Percentiles rank a stretch among this genome's conserved stretches.
Conservation (phyloP, 2,329 filamentous ascomycete species). For the Stemphylium beticola region DNA sequence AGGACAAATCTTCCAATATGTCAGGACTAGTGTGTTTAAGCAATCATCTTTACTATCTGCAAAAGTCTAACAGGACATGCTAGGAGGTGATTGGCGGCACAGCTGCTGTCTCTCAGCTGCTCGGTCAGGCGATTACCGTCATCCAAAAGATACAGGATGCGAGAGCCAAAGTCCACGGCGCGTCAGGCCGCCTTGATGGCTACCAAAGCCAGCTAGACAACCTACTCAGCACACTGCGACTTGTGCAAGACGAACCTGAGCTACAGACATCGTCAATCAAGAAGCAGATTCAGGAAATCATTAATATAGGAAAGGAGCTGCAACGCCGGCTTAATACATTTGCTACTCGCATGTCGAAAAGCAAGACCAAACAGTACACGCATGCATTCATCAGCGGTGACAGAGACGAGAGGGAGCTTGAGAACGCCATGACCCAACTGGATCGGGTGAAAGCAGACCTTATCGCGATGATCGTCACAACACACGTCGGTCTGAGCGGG, state of each 20-base stretch:
- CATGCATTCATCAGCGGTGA: neutral
- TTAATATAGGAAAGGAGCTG: slow-evolving; percentile 7
- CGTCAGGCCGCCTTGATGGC: slow-evolving; percentile 5
- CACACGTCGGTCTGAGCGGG: slow-evolving; percentile 4
- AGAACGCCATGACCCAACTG: slow-evolving; percentile 2
- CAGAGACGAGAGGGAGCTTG: slow-evolving; percentile 1
- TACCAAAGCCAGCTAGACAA: slow-evolving; percentile 8
- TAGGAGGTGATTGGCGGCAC: slow-evolving; percentile 9
- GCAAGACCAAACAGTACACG: slow-evolving; percentile 8
- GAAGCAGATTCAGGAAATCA: slow-evolving; percentile 6
- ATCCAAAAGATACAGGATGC: slow-evolving; percentile 13
- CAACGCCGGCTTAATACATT: slow-evolving; percentile 8
- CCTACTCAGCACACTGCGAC: slow-evolving; percentile 8
- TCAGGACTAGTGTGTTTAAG: neutral
- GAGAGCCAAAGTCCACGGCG: slow-evolving; percentile 10
- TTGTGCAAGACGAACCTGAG: slow-evolving; percentile 9
- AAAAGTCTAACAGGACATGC: neutral
- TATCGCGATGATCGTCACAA: slow-evolving; percentile 2
- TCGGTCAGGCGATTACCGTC: slow-evolving; percentile 5
- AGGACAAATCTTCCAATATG: neutral
- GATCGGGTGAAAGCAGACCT: slow-evolving; percentile 3
- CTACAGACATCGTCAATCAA: slow-evolving; percentile 6
- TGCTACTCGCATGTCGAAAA: slow-evolving; percentile 1
- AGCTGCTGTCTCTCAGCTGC: slow-evolving; percentile 8
- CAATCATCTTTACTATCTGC: neutral